Evolutionary conservation across 345 rosid genomes (phyloP), one percentile per base, ranked within the genome.

Genomic region (Sonneratia caseolaris): DNA sequence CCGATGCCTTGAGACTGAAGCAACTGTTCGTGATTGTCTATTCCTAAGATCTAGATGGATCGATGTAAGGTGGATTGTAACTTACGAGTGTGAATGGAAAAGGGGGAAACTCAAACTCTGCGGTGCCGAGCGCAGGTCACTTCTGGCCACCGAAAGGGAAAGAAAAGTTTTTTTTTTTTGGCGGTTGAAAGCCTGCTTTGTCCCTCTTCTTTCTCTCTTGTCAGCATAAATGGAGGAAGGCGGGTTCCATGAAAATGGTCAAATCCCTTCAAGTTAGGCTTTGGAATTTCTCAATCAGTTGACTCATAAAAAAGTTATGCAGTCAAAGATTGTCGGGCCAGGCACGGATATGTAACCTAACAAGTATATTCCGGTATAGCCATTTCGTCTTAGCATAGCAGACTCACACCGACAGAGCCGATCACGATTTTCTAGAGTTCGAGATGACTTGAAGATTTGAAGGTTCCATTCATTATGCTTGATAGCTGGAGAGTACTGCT

Each of bases 241-340:
- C 32, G 32, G 32, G 32, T 27, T 27, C 32, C 32, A 27, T 27
- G 7, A 35, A 64, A 64, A 64, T 64, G 42, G 68, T 64, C 68
- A 64, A 64, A 64, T 64, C 68, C 68, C 68, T 64, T 64, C 42
- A 64, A 18, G 40, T 64, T 64, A 64, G 68, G 68, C 68, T 64
- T 64, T 64, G 12, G 40, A 64, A 10, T 5, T 64, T 35, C 42
- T 38, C 40, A 49, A 49, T 49, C 36, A 38, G 40, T 35, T 42
- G 9, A 32, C 36, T 22, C 18, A 16, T 32, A 64, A 27, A 32
- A 61, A 61, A 61, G 32, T 32, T 27, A 27, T 27, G 32, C 32
- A 27, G 32, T 27, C 32, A 27, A 27, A 27, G 32, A 27, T 27
- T 27, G 32, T 27, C 32, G 32, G 32, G 32, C 32, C 32, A 27